Base-by-base conservation (phyloP, 164 flowering plant species). In the Warburgia ugandensis region DNA sequence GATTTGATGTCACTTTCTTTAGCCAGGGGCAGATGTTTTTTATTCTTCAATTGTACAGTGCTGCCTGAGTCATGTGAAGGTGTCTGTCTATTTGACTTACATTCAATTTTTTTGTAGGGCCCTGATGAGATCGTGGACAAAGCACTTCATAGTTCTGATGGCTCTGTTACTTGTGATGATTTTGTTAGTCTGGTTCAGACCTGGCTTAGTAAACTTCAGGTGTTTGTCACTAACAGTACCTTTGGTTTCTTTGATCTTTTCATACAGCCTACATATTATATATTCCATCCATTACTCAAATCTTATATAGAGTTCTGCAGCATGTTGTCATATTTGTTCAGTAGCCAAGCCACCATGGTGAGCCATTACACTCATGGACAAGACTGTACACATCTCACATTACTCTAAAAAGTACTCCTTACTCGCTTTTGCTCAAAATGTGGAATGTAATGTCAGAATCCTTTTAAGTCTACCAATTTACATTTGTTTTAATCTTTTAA, bases 181-280 rank as follows among this genome's bases (percentile, higher is more conserved):
- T 94, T 94, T 71, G 86, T 94, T 59, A 66, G 76, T 64, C 71
- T 78, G 59, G 97, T 77, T 45, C 99, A 77, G 68, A 60, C 75
- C 42, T 89, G 97, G 90, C 74, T 94, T 45, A 73, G 49, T 59
- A 89, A 86, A 72, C 68, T 94, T 60, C 86, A 89, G 99, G 99
- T 92, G 55, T 8, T 44, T 33, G 26, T 20, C 17, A 45, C 8
- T 11, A 37, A 17, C 9, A 3, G 1, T 37, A 14, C 17, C 14
- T 13, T 3, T 4, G 41, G 5, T 37, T 37, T 37, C 17, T 11
- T 37, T 10, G 17, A 14, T 3, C 41, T 20, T 3, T 17, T 37
- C 17, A 4, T 37, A 37, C 1, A 3, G 41, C 17, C 2, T 37
- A 14, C n/a, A 12, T 37, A 37, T 37, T 16, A 3, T 14, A 37